These are phyloP conservation scores for Heliamphora pulchella DNA, from an alignment of 179 eudicot species.

Conservation along the genomic window DNA sequence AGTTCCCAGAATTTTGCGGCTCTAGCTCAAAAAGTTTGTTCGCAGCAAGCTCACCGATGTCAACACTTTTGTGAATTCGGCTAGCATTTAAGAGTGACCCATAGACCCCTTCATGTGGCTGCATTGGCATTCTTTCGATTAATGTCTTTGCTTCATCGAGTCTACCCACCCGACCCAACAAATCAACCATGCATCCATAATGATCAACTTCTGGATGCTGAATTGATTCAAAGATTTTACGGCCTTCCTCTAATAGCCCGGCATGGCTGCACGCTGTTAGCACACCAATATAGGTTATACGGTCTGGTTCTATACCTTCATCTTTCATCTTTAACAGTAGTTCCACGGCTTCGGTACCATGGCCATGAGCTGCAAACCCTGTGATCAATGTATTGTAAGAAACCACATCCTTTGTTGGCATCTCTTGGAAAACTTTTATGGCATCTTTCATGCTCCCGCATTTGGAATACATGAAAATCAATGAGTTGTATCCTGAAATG, in stretches of 20 bases:
- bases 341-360: constrained; percentile 45
- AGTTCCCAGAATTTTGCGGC: constrained; percentile 58
- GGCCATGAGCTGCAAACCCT: constrained; percentile 62
- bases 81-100: constrained; percentile 64
- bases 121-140: constrained; percentile 48
- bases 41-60: constrained; percentile 61
- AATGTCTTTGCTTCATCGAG: constrained; percentile 48
- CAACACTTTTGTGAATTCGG: constrained; percentile 48
- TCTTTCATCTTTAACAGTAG: constrained; percentile 38
- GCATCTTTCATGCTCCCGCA: constrained; percentile 67
- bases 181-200: constrained; percentile 69
- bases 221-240: constrained; percentile 41
- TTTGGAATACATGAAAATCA: constrained; percentile 66
- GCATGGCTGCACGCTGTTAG: constrained; percentile 69
- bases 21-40: constrained; percentile 59
- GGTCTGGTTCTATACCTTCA: constrained; percentile 47
- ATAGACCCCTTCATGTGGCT: constrained; percentile 55
- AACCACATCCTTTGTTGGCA: constrained; percentile 47
- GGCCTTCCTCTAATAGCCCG: constrained; percentile 52
- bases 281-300: constrained; percentile 47
- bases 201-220: constrained; percentile 45
- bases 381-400: constrained; percentile 56
- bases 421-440: constrained; percentile 32
- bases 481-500: constrained; percentile 45
- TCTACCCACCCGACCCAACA: constrained; percentile 54